Percentiles rank a stretch among this genome's conserved stretches.
Evolutionary conservation across 1,139 yeast genomes (phyloP).

Genomic region (Candida tetrigidarum): DNA sequence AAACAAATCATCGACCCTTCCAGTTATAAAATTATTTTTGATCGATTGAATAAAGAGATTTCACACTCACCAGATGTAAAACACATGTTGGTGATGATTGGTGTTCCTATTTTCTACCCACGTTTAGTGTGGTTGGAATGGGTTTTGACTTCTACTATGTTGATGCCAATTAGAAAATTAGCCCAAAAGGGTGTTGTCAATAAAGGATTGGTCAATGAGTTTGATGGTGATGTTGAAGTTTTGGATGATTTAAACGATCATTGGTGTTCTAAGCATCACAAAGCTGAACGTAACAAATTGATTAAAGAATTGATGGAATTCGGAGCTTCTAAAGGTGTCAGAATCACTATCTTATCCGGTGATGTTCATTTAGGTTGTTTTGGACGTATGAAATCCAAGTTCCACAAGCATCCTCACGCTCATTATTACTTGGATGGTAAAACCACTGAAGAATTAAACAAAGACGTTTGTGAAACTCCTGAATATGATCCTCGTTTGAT

Average conservation of each 20-base stretch:
- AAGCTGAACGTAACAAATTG: conserved; percentile 71
- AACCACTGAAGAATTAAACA: conserved; percentile 38
- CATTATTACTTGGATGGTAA: conserved; percentile 25
- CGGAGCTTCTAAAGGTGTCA: conserved; percentile 63
- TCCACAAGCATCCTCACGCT: conserved; percentile 49
- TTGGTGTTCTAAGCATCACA: conserved; percentile 91
- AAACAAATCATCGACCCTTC: conserved; percentile 56
- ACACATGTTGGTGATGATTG: conserved; percentile 82
- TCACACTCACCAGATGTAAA: conserved; percentile 54
- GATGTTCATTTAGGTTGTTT: conserved; percentile 91
- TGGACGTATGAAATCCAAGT: conserved; percentile 72
- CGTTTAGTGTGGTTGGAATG: conserved; percentile 88
- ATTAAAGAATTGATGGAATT: conserved; percentile 60
- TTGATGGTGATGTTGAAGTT: conserved; percentile 89
- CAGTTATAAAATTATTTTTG: conserved; percentile 66
- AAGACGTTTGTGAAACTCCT: conserved; percentile 50
- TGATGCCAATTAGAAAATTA: conserved; percentile 68
- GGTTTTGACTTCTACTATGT: conserved; percentile 61
- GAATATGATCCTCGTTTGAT: conserved; percentile 76
- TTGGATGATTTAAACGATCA: conserved; percentile 94
- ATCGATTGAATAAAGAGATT: conserved; percentile 60
- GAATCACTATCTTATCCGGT: conserved; percentile 86
- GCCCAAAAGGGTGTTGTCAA: conserved; percentile 71
- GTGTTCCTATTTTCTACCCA: conserved; percentile 95
- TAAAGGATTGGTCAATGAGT: conserved; percentile 80